phyloP scores from a whole-genome alignment of 2,329 filamentous ascomycete species.

The Cladosporium sp. region DNA sequence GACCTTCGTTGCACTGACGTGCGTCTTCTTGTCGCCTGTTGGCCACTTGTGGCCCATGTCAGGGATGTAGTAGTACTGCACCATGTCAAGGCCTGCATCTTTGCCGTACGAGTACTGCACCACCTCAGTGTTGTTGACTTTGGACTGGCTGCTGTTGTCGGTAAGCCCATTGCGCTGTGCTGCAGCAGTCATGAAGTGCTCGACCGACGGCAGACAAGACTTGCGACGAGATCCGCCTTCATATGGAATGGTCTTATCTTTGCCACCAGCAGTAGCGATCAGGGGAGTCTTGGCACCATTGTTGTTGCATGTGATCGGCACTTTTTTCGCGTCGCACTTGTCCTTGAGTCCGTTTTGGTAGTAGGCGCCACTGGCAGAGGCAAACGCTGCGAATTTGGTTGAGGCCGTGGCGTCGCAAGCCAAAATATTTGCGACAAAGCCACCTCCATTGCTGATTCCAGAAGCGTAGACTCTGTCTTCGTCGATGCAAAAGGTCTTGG shows the following conservation, averaged over 20 bases:
- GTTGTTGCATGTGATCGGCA: slow-evolving; percentile 31
- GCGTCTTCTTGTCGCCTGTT: slow-evolving; percentile 25
- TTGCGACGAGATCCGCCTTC: slow-evolving; percentile 38
- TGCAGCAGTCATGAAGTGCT: slow-evolving; percentile 42
- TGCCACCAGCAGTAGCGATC: slow-evolving; percentile 47
- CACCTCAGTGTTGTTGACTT: slow-evolving; percentile 29
- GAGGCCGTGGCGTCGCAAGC: slow-evolving; percentile 49
- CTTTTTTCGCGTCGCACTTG: slow-evolving; percentile 26
- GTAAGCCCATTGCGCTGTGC: slow-evolving; percentile 39
- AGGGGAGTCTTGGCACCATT: slow-evolving; percentile 39
- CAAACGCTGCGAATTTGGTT: slow-evolving; percentile 52
- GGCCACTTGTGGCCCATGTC: slow-evolving; percentile 46
- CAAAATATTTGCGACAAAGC: slow-evolving; percentile 47
- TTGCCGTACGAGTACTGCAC: slow-evolving; percentile 31
- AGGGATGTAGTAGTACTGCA: slow-evolving; percentile 41
- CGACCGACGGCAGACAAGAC: slow-evolving; percentile 32
- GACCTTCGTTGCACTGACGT: slow-evolving; percentile 29
- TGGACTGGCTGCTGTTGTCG: slow-evolving; percentile 29
- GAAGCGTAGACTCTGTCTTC: slow-evolving; percentile 46
- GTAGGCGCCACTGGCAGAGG: slow-evolving; percentile 49
- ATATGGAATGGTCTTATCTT: slow-evolving; percentile 46
- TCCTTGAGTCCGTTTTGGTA: slow-evolving; percentile 36
- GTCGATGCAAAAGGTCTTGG: slow-evolving; percentile 49
- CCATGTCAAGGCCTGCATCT: slow-evolving; percentile 35
- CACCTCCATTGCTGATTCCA: slow-evolving; percentile 59